A percentile compares a stretch with the other conserved stretches of the same genome.
These are phyloP conservation scores for Taphrina betulina DNA, from an alignment of 1,139 yeast species.

Conservation along the genomic window DNA sequence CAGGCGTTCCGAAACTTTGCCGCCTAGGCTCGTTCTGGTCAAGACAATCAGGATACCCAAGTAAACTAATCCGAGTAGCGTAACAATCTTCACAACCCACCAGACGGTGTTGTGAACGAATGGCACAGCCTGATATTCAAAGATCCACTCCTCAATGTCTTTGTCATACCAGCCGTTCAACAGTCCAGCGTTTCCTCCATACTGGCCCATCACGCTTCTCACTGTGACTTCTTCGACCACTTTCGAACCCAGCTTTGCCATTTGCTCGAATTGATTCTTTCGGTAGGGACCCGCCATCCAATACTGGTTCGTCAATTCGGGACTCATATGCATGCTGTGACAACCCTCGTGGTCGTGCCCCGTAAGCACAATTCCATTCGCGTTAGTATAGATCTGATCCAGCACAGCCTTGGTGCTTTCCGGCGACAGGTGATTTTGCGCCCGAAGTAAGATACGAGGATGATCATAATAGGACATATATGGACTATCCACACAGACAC, in stretches of 20 bases:
- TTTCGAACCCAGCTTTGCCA: conserved; percentile 31
- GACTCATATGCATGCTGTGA: conserved; percentile 56
- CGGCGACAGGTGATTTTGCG: conserved; percentile 80
- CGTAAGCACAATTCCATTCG: conserved; percentile 54
- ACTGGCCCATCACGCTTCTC: conserved; percentile 94
- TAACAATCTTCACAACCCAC: conserved; percentile 17
- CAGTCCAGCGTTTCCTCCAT: conserved; percentile 65
- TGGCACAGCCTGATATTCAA: conserved; percentile 15
- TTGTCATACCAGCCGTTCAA: conserved; percentile 9
- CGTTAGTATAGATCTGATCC: conserved; percentile 42
- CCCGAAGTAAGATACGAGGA: conserved; percentile 56
- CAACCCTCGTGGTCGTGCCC: conserved; percentile 99
- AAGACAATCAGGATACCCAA: background rate
- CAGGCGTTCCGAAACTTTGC: background rate
- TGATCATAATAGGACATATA: conserved; percentile 65
- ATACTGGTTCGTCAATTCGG: background rate
- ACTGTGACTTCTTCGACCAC: conserved; percentile 77
- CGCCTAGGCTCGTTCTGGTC: background rate
- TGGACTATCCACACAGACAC: conserved; percentile 86
- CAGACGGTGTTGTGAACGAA: conserved; percentile 30
- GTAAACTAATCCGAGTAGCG: background rate
- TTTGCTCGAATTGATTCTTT: background rate
- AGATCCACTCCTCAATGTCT: background rate
- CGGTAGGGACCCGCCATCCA: conserved; percentile 2
- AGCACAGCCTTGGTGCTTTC: conserved; percentile 67